Conservation (phyloP, 2,329 filamentous ascomycete species). For the Diaporthe citriasiana region DNA sequence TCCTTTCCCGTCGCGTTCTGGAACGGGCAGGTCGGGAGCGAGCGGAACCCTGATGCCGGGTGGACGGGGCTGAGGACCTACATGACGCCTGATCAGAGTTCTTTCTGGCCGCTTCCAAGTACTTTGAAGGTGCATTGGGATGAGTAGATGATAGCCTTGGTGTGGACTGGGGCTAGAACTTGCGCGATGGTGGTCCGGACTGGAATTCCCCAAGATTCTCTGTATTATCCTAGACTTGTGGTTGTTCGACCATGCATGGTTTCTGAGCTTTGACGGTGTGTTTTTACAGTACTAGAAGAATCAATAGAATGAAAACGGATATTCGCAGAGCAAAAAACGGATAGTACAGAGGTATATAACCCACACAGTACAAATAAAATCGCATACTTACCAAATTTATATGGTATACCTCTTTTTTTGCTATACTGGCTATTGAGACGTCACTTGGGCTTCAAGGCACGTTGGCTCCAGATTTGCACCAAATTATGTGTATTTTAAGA, state of each 20-base stretch:
- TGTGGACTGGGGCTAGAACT: too few relatives aligned
- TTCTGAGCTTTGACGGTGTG: background rate
- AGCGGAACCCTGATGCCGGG: slow-evolving; percentile 18
- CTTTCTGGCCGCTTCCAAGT: slow-evolving; percentile 45
- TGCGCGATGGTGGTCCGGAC: too few relatives aligned
- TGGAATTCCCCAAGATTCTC: background rate
- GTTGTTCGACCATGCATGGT: background rate
- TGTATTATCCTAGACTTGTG: background rate
- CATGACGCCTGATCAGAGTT: slow-evolving; percentile 48
- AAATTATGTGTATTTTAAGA: too few relatives aligned
- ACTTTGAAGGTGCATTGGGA: slow-evolving; percentile 47
- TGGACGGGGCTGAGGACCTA: slow-evolving; percentile 46
- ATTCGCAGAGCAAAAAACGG: too few relatives aligned
- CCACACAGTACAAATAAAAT: too few relatives aligned
- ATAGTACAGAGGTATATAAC: too few relatives aligned
- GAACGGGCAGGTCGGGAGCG: slow-evolving; percentile 44
- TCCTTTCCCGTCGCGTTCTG: slow-evolving; percentile 44
- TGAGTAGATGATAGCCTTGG: slow-evolving; percentile 21
- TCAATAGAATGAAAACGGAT: too few relatives aligned
- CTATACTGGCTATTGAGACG: too few relatives aligned
- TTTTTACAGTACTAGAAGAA: background rate
- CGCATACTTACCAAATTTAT: too few relatives aligned
- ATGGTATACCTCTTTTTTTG: too few relatives aligned
- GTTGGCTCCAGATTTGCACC: too few relatives aligned
- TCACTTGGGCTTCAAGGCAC: too few relatives aligned